A percentile compares a stretch with the other conserved stretches of the same genome.
Evolutionary conservation across 805 yeast genomes (phyloP).

Genomic region (Lipomyces kockii): DNA sequence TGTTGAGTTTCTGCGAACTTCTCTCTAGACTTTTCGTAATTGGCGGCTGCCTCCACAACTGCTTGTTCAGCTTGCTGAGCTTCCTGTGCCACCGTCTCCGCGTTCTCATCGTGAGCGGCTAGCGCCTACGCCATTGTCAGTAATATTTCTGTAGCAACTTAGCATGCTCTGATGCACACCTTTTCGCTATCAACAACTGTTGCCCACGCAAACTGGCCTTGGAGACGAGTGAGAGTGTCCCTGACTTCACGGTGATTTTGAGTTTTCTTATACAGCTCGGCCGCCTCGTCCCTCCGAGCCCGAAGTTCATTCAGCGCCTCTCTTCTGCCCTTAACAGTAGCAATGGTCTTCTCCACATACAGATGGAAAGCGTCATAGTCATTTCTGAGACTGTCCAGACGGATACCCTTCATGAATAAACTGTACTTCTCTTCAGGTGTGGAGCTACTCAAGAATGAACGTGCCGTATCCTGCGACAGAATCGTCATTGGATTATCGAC

Average conservation of each 20-base stretch:
- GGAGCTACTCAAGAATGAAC: conserved; percentile 81
- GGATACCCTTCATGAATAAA: conserved; percentile 80
- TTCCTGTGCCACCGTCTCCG: conserved; percentile 34
- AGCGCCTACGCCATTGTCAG: background rate
- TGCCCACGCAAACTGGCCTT: conserved; percentile 35
- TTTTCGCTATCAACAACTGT: conserved; percentile 19
- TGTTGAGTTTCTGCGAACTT: background rate
- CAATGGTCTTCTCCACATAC: conserved; percentile 48
- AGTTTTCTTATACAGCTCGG: conserved; percentile 24
- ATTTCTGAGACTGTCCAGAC: conserved; percentile 61
- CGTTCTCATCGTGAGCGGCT: conserved; percentile 4
- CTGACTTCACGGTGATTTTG: conserved; percentile 24
- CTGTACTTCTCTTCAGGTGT: conserved; percentile 72
- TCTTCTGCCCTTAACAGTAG: conserved; percentile 14
- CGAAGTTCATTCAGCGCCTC: conserved; percentile 50
- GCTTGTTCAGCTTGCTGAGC: conserved; percentile 26
- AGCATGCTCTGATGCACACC: background rate
- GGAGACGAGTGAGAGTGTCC: conserved; percentile 16
- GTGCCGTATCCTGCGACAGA: conserved; percentile 90
- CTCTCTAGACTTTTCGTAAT: background rate
- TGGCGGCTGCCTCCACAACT: background rate
- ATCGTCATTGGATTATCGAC: conserved; percentile 92
- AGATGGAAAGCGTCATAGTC: conserved; percentile 50
- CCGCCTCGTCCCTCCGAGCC: conserved; percentile 48
- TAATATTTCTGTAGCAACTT: background rate